Base-by-base conservation (phyloP, 768 basidiomycete species). In the Rhizopogon vinicolor region DNA sequence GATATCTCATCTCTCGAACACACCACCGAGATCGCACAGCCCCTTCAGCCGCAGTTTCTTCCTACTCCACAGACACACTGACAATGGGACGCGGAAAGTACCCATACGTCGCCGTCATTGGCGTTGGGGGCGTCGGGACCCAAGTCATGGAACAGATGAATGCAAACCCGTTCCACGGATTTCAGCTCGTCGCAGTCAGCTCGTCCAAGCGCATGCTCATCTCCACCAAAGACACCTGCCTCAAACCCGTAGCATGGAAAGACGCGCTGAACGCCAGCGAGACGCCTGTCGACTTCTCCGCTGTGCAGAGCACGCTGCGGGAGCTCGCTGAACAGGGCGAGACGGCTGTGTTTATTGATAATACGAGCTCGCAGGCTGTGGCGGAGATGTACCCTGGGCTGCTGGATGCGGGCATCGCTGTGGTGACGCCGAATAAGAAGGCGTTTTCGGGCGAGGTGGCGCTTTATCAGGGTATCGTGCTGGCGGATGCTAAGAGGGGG, bases 361-460 rank as follows among this genome's bases (percentile, higher is more conserved):
- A 94, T 68, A 98, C 97, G 0, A 89, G 93, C 1, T 87, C 90
- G 35, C 87, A 92, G 40, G 78, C 75, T 13, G 82, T 98, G 18
- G 95, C 96, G 2, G 75, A 75, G 22, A 64, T 87, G 52, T 99
- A 98, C 70, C 93, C 97, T 0, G 72, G 74, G 39, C 89, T 94
- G 74, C 73, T 98, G 43, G 74, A 75, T 49, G 80, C 80, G 4
- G 94, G 95, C 3, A 81, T 98, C 56, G 82, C 86, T 65, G 84
- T 99, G 62, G 84, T 96, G 44, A 99, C 97, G 1, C 96, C 97
- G 14, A 99, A 98, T 79, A 99, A 99, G 73, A 98, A 98, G 73
- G 97, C 90, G 0, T 93, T 87, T 66, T 95, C 93, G 13, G 87
- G 88, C 0, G 76, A 83, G 18, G 73, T 85, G 29, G 63, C 60